A percentile compares a stretch with the other conserved stretches of the same genome.
Conservation (phyloP, 2,329 filamentous ascomycete genomes). For the Bipolaris sorokiniana region DNA sequence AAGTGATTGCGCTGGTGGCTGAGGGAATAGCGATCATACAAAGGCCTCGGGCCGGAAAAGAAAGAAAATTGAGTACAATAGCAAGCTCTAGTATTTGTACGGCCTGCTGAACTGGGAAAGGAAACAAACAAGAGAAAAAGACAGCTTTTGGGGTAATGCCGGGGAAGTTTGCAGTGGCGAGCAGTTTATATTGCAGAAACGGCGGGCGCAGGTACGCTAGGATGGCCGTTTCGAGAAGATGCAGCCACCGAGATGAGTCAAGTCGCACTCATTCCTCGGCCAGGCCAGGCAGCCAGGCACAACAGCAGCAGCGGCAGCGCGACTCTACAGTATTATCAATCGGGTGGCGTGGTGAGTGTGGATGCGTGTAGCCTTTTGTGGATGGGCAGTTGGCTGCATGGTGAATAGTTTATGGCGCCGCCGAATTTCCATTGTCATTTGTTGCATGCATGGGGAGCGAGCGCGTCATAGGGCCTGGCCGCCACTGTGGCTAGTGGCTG, state of each 20-base stretch:
- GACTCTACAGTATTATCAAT: neutral
- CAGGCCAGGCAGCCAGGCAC: slow-evolving; percentile 7
- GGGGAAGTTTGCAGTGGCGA: slow-evolving; percentile 25
- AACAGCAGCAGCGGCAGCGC: neutral
- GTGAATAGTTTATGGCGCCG: slow-evolving; percentile 1
- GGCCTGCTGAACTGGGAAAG: slow-evolving; percentile 37
- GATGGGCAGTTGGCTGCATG: slow-evolving; percentile 5
- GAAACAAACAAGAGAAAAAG: slow-evolving; percentile 13
- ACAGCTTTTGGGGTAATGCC: neutral
- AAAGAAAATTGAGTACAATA: slow-evolving; percentile 6
- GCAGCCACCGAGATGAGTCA: slow-evolving; percentile 18
- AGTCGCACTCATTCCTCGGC: slow-evolving; percentile 12
- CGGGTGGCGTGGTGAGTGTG: slow-evolving; percentile 14
- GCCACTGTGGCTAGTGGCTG: slow-evolving; percentile 6
- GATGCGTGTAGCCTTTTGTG: neutral
- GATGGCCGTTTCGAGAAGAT: slow-evolving; percentile 10
- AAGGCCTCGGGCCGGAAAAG: neutral
- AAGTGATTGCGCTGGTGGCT: slow-evolving; percentile 2
- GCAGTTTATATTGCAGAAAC: slow-evolving; percentile 15
- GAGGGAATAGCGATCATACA: slow-evolving; percentile 3
- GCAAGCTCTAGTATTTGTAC: slow-evolving; percentile 39
- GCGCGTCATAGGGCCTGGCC: slow-evolving; percentile 35
- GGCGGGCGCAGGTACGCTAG: slow-evolving; percentile 6
- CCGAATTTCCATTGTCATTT: slow-evolving; percentile 19
- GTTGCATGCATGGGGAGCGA: neutral